Evolutionary conservation across 225 moss, liverwort and hornwort genomes (phyloP), one percentile per base, ranked within the genome.

Genomic region (Bryoerythrophyllum caledonicum): DNA sequence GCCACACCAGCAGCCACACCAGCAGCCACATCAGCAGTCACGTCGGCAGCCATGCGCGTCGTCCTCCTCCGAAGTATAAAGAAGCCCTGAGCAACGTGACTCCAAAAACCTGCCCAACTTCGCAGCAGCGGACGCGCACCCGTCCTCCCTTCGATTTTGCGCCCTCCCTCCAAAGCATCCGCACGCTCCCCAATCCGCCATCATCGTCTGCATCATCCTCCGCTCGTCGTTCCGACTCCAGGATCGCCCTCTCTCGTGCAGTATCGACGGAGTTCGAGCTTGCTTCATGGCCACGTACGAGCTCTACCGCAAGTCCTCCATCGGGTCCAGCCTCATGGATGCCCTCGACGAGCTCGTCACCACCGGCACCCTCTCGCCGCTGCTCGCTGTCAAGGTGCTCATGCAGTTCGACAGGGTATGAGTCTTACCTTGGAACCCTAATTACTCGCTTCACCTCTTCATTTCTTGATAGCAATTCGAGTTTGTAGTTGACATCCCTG

Each of bases 321-420:
- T 91, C 62, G 93, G 91, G n/a, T 85, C 83, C 81, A 91, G 89
- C 81, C 86, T 93, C 19, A 88, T 89, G 12, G 93, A 91, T 5
- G 86, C 93, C 23, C 77, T 93, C 73, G 93, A 90, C 70, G 91
- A 93, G 88, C 89, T 91, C 49, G 91, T 93, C 55, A 91, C 89
- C 40, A 89, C 89, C 59, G 85, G 91, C 87, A 88, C 91, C 44
- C 84, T 93, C 78, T 84, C 93, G 55, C 93, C 93, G 70, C 84
- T 93, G 52, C 89, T 93, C 24, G 93, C 93, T 41, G 89, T 93
- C 44, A 93, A 91, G 84, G 93, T 93, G 70, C 86, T 93, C 35
- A 91, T 91, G 91, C 91, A 93, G 89, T 93, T 93, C 62, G 93
- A 93, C 72, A 93, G 84, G 92, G 92, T n/a, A n/a, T 90, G 19